Conservation (phyloP, 148 eudicot genomes). For the Fagopyrum tataricum region DNA sequence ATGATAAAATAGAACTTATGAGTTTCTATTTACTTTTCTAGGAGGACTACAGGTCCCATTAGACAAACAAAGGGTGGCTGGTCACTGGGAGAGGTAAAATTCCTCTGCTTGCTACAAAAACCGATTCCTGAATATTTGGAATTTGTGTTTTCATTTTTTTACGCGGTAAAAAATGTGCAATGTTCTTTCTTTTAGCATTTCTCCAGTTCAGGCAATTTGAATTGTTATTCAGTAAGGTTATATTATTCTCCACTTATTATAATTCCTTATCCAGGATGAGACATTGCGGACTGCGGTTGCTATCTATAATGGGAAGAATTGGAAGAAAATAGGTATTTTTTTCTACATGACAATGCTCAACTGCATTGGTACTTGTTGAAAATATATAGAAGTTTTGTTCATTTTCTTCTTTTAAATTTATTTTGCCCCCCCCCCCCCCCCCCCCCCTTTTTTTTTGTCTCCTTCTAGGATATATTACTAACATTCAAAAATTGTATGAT, state of each 20-base stretch:
- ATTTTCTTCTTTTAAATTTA: neutral
- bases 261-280: conserved; percentile 53
- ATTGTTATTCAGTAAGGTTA: neutral
- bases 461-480: neutral
- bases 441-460: neutral
- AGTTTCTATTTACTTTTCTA: conserved; percentile 14
- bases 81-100: conserved; percentile 85
- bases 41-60: conserved; percentile 91
- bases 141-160: no score
- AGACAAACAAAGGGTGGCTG: conserved; percentile 97
- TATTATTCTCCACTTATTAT: neutral
- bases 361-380: neutral
- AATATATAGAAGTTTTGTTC: neutral
- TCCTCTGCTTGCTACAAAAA: neutral
- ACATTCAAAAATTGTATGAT: neutral
- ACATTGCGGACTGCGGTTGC: conserved; percentile 72
- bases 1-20: neutral
- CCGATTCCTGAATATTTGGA: no score
- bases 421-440: neutral
- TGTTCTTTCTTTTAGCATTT: neutral
- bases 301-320: conserved; percentile 58
- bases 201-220: neutral
- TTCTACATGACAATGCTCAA: neutral
- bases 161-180: neutral
- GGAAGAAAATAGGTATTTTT: conserved; percentile 83